phyloP scores from a whole-genome alignment of 768 basidiomycete genomes.

The Podaxis carcinomalis region DNA sequence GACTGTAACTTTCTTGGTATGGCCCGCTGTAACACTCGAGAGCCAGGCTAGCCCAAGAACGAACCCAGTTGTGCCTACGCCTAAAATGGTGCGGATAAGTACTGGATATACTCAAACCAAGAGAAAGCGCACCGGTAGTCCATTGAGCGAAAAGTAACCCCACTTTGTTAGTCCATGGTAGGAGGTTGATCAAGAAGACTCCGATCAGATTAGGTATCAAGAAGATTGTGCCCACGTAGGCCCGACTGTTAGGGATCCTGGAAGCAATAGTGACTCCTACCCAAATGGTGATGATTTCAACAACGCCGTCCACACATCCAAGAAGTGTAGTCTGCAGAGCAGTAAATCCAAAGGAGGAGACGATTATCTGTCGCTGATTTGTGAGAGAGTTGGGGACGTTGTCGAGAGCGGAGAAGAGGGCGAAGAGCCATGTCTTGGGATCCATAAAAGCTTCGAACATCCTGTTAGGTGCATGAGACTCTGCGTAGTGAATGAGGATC shows the following conservation, averaged over 20 bases:
- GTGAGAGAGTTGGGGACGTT: slow-evolving; percentile 64
- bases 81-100: slow-evolving; percentile 18
- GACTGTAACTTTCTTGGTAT: slow-evolving; percentile 65
- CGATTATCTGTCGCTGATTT: slow-evolving; percentile 63
- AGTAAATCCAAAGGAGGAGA: slow-evolving; percentile 62
- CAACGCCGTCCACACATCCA: slow-evolving; percentile 57
- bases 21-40: slow-evolving; percentile 60
- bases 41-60: slow-evolving; percentile 62
- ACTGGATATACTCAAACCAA: too few relatives aligned
- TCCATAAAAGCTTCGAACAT: slow-evolving; percentile 66
- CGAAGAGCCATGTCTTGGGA: slow-evolving; percentile 76
- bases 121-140: slow-evolving; percentile 37
- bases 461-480: slow-evolving; percentile 26
- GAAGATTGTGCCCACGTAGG: slow-evolving; percentile 59
- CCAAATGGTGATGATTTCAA: slow-evolving; percentile 69
- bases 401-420: slow-evolving; percentile 56
- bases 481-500: neutral
- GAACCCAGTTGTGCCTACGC: slow-evolving; percentile 54
- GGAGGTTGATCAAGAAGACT: slow-evolving; percentile 52
- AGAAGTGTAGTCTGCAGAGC: slow-evolving; percentile 65
- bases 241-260: slow-evolving; percentile 52
- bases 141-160: slow-evolving; percentile 60
- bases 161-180: slow-evolving; percentile 63
- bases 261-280: slow-evolving; percentile 57
- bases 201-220: slow-evolving; percentile 65